Conservation (phyloP, 805 yeast genomes). For the Kockiozyma suomiensis region DNA sequence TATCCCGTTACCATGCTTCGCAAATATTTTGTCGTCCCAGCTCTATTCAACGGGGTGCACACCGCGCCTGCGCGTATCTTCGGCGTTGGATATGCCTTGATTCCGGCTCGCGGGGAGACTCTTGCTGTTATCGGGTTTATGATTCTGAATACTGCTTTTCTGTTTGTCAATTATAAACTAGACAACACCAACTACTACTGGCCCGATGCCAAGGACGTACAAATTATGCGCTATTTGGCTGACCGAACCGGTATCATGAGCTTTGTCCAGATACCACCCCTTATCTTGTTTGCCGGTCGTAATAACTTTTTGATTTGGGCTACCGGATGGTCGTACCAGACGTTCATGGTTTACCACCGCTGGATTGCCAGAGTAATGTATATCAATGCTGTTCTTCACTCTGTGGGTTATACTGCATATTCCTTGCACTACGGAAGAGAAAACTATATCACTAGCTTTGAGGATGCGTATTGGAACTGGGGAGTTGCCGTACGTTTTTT, state of each 20-base stretch:
- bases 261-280: slow-evolving; percentile 49
- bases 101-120: slow-evolving; percentile 21
- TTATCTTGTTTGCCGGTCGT: slow-evolving; percentile 68
- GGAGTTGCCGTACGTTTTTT: slow-evolving; percentile 1
- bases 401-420: slow-evolving; percentile 11
- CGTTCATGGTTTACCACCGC: slow-evolving; percentile 65
- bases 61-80: slow-evolving; percentile 29
- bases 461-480: not conserved
- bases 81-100: slow-evolving; percentile 24
- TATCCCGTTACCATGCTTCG: slow-evolving; percentile 27
- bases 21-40: slow-evolving; percentile 38
- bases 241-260: slow-evolving; percentile 38
- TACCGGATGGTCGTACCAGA: slow-evolving; percentile 63
- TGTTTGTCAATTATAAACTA: slow-evolving; percentile 11
- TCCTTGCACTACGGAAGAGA: slow-evolving; percentile 3
- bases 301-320: slow-evolving; percentile 66
- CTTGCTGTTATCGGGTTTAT: slow-evolving; percentile 4
- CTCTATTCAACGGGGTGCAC: slow-evolving; percentile 37
- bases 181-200: slow-evolving; percentile 11
- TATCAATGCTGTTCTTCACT: slow-evolving; percentile 17
- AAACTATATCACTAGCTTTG: not conserved
- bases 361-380: slow-evolving; percentile 46
- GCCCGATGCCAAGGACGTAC: slow-evolving; percentile 8
- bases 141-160: slow-evolving; percentile 8
- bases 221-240: slow-evolving; percentile 10